Evolutionary conservation across 352 stramenopile genomes (phyloP).

Genomic region (Phytophthora uliginosa): DNA sequence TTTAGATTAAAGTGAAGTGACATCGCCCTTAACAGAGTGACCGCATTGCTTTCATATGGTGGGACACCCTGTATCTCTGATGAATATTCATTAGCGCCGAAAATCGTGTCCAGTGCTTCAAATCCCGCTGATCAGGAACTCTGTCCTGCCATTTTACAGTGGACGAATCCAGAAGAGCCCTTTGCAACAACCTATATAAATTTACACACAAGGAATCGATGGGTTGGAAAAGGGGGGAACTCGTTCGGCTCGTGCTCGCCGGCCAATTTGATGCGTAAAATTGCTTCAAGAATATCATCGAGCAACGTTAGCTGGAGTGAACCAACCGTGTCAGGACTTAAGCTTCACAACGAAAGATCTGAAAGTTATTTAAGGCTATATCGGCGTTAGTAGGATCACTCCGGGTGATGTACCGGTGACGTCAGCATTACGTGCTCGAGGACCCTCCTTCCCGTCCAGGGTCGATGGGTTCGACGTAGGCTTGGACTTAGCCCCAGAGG

Average conservation of each 20-base stretch:
- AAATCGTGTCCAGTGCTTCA: not conserved
- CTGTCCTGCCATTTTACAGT: not conserved
- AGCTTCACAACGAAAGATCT: not conserved
- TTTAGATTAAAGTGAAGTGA: not conserved
- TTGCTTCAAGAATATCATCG: not conserved
- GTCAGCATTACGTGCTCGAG: no score
- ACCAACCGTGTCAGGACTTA: not conserved
- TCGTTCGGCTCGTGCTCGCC: not conserved
- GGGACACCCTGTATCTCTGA: not conserved
- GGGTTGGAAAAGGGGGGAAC: not conserved
- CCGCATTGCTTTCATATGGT: not conserved
- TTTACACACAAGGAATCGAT: not conserved
- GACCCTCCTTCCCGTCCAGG: no score
- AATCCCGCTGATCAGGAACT: not conserved
- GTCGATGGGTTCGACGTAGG: no score
- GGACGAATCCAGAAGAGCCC: not conserved
- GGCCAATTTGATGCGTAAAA: not conserved
- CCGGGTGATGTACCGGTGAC: not conserved
- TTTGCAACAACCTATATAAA: not conserved
- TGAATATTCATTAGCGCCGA: not conserved
- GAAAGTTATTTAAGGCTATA: not conserved
- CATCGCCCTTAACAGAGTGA: not conserved
- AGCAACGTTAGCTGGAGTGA: not conserved
- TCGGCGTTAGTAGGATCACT: not conserved
- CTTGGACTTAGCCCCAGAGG: no score